Evolutionary conservation across 805 yeast genomes (phyloP).

Genomic region (Wickerhamomyces tratensis): DNA sequence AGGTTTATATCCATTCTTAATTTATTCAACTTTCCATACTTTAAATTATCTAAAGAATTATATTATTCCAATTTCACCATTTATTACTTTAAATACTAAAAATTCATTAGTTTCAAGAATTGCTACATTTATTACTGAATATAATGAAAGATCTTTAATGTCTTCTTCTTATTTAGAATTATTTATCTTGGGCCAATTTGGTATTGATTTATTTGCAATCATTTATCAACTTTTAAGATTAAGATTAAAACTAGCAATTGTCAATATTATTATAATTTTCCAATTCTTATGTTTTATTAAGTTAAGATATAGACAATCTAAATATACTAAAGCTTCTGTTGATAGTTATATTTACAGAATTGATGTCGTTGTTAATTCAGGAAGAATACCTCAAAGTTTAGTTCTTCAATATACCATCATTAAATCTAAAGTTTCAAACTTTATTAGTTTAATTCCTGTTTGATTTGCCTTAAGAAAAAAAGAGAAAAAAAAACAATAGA

Average conservation of each 20-base stretch:
- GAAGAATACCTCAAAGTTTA: constrained; percentile 25
- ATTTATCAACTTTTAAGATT: constrained; percentile 22
- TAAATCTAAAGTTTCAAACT: constrained; percentile 7
- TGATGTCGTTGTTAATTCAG: constrained; percentile 25
- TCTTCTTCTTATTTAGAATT: constrained; percentile 39
- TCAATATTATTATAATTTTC: constrained; percentile 29
- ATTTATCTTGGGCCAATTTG: constrained; percentile 27
- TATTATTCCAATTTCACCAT: constrained; percentile 42
- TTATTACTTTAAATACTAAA: constrained; percentile 12
- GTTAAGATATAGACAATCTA: constrained; percentile 48
- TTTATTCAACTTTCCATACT: constrained; percentile 58
- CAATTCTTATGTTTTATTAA: constrained; percentile 47
- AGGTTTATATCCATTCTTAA: constrained; percentile 48
- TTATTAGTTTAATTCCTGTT: constrained; percentile 6
- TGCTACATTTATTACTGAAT: constrained; percentile 23
- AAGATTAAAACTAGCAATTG: constrained; percentile 16
- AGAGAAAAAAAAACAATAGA: too few relatives aligned
- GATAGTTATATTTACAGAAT: constrained; percentile 34
- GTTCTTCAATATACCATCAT: constrained; percentile 6
- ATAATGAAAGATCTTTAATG: constrained; percentile 32
- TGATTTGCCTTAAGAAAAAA: neutral
- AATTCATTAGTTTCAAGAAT: constrained; percentile 21
- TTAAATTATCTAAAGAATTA: constrained; percentile 46
- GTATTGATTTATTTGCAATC: constrained; percentile 33
- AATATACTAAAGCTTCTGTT: constrained; percentile 41